Evolutionary conservation across 768 basidiomycete species (phyloP).

Genomic region (Hygrocybe coccinea): DNA sequence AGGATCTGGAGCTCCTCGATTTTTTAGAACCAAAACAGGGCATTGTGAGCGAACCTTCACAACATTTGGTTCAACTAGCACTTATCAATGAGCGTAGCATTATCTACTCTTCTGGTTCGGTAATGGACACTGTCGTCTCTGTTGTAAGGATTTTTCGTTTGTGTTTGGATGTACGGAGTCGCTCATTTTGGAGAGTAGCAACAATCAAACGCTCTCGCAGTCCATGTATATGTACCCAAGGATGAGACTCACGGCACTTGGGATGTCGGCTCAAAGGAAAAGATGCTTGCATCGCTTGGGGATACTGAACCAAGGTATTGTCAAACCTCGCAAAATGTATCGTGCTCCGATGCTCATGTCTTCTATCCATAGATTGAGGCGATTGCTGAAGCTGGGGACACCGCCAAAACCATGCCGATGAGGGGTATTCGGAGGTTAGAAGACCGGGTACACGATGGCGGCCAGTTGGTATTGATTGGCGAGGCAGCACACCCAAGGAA

Average conservation of each 20-base stretch:
- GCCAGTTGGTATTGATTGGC: constrained; percentile 47
- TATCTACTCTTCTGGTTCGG: constrained; percentile 37
- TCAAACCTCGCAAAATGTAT: no score
- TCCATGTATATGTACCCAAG: constrained; percentile 29
- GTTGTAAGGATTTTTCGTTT: constrained; percentile 19
- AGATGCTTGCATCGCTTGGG: constrained; percentile 26
- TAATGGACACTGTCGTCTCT: constrained; percentile 26
- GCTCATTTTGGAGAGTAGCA: constrained; percentile 21
- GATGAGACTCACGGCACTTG: constrained; percentile 29
- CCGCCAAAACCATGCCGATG: constrained; percentile 35
- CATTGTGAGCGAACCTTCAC: not conserved
- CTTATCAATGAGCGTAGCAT: constrained; percentile 16
- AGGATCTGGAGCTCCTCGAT: constrained; percentile 36
- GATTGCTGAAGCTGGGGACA: constrained; percentile 34
- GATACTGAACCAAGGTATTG: constrained; percentile 39
- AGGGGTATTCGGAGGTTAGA: constrained; percentile 39
- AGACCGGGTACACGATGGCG: constrained; percentile 46
- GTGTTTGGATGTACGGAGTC: not conserved
- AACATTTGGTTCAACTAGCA: not conserved
- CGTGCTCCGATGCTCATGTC: no score
- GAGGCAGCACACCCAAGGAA: constrained; percentile 50
- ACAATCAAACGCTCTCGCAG: constrained; percentile 21
- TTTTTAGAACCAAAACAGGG: constrained; percentile 21
- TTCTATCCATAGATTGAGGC: constrained; percentile 37
- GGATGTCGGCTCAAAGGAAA: constrained; percentile 28